These are phyloP conservation scores for Glomus cerebriforme DNA, from an alignment of 192 early-diverging fungal genomes.

Conservation along the genomic window DNA sequence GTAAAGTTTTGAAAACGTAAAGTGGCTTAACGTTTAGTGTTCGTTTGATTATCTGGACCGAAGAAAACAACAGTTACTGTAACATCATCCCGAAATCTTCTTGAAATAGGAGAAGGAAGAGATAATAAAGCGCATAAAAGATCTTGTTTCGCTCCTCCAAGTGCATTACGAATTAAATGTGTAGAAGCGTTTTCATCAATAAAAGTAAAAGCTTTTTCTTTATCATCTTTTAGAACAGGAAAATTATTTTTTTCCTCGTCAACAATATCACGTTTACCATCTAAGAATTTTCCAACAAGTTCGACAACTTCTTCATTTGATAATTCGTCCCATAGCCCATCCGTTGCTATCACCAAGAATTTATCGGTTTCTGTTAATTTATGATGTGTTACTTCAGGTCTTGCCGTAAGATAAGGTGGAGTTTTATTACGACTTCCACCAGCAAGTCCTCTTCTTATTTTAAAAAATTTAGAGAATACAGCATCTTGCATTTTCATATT, in stretches of 20 bases:
- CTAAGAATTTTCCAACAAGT: constrained; percentile 47
- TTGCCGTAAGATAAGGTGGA: constrained; percentile 77
- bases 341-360: constrained; percentile 80
- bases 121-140: constrained; percentile 62
- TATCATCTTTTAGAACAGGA: background rate
- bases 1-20: too few relatives aligned
- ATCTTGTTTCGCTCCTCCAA: constrained; percentile 63
- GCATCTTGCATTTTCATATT: constrained; percentile 57
- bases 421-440: constrained; percentile 50
- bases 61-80: constrained; percentile 60
- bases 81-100: constrained; percentile 81
- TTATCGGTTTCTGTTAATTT: constrained; percentile 59
- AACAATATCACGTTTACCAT: constrained; percentile 39
- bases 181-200: constrained; percentile 62
- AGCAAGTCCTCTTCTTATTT: constrained; percentile 50
- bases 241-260: constrained; percentile 20
- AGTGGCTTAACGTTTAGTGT: background rate
- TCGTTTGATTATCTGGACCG: background rate
- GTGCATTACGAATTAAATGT: constrained; percentile 69
- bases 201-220: constrained; percentile 35
- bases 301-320: constrained; percentile 62
- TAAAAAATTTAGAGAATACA: constrained; percentile 50
- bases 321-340: constrained; percentile 82
- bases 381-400: constrained; percentile 67
- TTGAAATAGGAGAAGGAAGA: constrained; percentile 64